These are phyloP conservation scores for Lentinula aciculospora DNA, from an alignment of 768 basidiomycete genomes.

Conservation along the genomic window DNA sequence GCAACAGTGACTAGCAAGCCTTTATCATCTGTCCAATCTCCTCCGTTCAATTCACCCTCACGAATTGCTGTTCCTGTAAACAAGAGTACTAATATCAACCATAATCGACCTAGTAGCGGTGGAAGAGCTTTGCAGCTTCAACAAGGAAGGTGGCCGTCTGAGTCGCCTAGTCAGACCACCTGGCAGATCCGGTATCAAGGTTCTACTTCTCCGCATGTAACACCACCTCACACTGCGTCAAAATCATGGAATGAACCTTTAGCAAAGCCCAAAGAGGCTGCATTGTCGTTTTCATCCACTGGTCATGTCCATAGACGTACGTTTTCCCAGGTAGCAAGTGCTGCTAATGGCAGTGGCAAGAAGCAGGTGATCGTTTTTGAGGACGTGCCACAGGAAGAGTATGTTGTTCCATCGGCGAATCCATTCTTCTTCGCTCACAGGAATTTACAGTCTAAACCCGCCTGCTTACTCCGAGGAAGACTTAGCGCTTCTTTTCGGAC, in stretches of 20 bases:
- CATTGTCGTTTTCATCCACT: slow-evolving; percentile 37
- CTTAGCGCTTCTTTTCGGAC: slow-evolving; percentile 16
- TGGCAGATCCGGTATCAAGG: slow-evolving; percentile 17
- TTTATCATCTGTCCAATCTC: slow-evolving; percentile 28
- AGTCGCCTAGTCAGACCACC: slow-evolving; percentile 14
- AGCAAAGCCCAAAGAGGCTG: slow-evolving; percentile 23
- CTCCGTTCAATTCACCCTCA: slow-evolving; percentile 12
- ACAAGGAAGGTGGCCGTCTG: slow-evolving; percentile 23
- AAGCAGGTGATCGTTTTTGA: slow-evolving; percentile 30
- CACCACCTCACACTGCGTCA: slow-evolving; percentile 28
- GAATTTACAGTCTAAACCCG: background rate
- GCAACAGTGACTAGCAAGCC: slow-evolving; percentile 41
- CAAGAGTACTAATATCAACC: slow-evolving; percentile 9
- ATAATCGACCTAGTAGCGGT: background rate
- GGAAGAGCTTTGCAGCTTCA: slow-evolving; percentile 10
- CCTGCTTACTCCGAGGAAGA: slow-evolving; percentile 3
- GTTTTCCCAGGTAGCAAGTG: slow-evolving; percentile 34
- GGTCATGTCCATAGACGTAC: slow-evolving; percentile 32
- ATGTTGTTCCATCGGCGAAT: background rate
- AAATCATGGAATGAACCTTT: slow-evolving; percentile 52
- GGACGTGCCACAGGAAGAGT: slow-evolving; percentile 13
- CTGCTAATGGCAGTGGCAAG: slow-evolving; percentile 23
- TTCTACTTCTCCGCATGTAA: slow-evolving; percentile 10
- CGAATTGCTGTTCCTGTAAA: slow-evolving; percentile 19
- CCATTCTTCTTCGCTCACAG: background rate